Percentiles rank a stretch among this genome's conserved stretches.
phyloP scores from a whole-genome alignment of 345 rosid species.

The Euphorbia tirucalli region DNA sequence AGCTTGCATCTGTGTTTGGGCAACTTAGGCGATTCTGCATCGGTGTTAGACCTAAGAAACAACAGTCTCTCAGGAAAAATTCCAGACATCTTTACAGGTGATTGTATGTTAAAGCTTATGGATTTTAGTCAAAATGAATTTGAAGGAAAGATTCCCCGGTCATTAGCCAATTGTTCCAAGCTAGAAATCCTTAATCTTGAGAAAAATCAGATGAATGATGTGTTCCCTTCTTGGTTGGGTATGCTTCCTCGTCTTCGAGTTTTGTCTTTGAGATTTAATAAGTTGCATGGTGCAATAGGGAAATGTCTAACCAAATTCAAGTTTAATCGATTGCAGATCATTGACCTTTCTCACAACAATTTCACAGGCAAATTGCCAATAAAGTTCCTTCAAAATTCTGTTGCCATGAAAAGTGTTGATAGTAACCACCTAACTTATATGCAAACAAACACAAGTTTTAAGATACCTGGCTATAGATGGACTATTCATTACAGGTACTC shows the following conservation, averaged over 20 bases:
- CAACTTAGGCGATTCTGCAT: neutral
- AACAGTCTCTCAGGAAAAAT: neutral
- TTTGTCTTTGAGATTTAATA: neutral
- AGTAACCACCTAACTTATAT: neutral
- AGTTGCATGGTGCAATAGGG: neutral
- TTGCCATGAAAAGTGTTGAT: neutral
- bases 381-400: neutral
- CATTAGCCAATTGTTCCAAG: constrained; percentile 1
- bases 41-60: neutral
- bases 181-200: constrained; percentile 6
- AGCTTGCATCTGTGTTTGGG: neutral
- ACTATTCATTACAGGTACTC: neutral
- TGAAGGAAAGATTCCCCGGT: neutral
- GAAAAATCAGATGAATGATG: neutral
- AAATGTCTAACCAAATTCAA: neutral
- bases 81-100: neutral
- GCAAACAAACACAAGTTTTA: neutral
- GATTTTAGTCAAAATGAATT: neutral
- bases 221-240: constrained; percentile 9
- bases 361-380: constrained; percentile 2
- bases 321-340: neutral
- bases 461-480: neutral
- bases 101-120: neutral
- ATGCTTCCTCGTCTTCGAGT: neutral
- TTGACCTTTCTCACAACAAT: neutral